phyloP scores from a whole-genome alignment of 2,329 filamentous ascomycete species.

The Aspergillus ustus region DNA sequence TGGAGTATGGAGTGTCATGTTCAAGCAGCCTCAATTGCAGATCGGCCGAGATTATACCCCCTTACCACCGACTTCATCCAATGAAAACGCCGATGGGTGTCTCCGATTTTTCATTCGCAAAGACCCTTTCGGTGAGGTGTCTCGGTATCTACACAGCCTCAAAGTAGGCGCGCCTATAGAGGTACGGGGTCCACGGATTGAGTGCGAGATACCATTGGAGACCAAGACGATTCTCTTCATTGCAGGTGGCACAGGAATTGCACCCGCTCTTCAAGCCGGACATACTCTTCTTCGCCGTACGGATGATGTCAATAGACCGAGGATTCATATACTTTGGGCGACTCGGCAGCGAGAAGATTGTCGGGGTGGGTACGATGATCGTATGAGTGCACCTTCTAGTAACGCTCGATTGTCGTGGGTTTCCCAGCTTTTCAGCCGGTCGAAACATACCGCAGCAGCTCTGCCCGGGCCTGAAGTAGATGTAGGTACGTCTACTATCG shows the following conservation, averaged over 20 bases:
- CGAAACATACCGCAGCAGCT: conserved; percentile 12
- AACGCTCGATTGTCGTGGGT: conserved; percentile 34
- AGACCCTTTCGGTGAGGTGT: conserved; percentile 82
- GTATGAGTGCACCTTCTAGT: conserved; percentile 40
- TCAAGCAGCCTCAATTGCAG: conserved; percentile 93
- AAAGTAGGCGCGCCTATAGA: conserved; percentile 68
- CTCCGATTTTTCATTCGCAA: conserved; percentile 79
- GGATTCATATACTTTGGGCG: conserved; percentile 81
- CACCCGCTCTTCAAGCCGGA: conserved; percentile 82
- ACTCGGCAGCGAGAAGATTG: conserved; percentile 71
- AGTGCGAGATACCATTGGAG: conserved; percentile 64
- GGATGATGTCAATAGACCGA: conserved; percentile 37
- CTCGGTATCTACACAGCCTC: conserved; percentile 74
- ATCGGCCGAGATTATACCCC: conserved; percentile 92
- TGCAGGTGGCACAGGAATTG: conserved; percentile 90
- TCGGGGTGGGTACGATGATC: conserved; percentile 58
- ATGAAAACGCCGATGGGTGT: conserved; percentile 42
- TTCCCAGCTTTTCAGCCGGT: conserved; percentile 32
- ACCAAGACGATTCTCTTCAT: conserved; percentile 74
- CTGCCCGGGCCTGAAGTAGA: conserved; percentile 8
- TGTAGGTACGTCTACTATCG: conserved; percentile 47
- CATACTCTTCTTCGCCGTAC: conserved; percentile 57
- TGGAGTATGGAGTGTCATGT: conserved; percentile 84
- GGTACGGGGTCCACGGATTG: conserved; percentile 76
- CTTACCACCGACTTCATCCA: conserved; percentile 55